Percentiles rank a stretch among this genome's conserved stretches.
Evolutionary conservation across 768 basidiomycete species (phyloP).

Genomic region (Chlorophyllum brunneum): DNA sequence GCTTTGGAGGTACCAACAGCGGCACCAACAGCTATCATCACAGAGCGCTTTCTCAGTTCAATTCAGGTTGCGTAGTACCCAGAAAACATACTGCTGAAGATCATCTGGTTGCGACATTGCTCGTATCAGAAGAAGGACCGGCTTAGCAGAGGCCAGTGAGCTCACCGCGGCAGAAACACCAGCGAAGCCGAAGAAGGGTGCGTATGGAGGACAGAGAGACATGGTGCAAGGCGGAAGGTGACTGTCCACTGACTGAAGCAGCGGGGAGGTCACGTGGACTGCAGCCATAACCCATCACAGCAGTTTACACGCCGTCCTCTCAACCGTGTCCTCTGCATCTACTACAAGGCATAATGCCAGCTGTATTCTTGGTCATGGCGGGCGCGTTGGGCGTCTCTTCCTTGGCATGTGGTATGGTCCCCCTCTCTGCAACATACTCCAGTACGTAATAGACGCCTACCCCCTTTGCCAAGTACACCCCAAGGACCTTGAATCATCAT

Average conservation of each 20-base stretch:
- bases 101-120: slow-evolving; percentile 58
- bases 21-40: slow-evolving; percentile 75
- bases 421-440: slow-evolving; percentile 70
- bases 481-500: too few species aligned
- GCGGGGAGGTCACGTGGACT: not conserved
- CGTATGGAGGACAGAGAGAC: slow-evolving; percentile 85
- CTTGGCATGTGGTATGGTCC: slow-evolving; percentile 70
- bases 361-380: slow-evolving; percentile 52
- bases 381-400: slow-evolving; percentile 56
- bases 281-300: not conserved
- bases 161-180: slow-evolving; percentile 92
- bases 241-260: not conserved
- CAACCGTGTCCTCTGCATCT: too few species aligned
- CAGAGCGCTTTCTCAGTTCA: slow-evolving; percentile 9
- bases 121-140: not conserved
- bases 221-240: slow-evolving; percentile 27
- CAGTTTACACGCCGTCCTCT: not conserved
- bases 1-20: slow-evolving; percentile 96
- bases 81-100: slow-evolving; percentile 80
- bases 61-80: not conserved
- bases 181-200: slow-evolving; percentile 97
- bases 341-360: slow-evolving; percentile 27
- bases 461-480: too few species aligned
- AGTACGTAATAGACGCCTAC: slow-evolving; percentile 38
- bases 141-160: not conserved